A percentile compares a stretch with the other conserved stretches of the same genome.
These are phyloP conservation scores for Crucibulum laeve DNA, from an alignment of 768 basidiomycete species.

Conservation along the genomic window DNA sequence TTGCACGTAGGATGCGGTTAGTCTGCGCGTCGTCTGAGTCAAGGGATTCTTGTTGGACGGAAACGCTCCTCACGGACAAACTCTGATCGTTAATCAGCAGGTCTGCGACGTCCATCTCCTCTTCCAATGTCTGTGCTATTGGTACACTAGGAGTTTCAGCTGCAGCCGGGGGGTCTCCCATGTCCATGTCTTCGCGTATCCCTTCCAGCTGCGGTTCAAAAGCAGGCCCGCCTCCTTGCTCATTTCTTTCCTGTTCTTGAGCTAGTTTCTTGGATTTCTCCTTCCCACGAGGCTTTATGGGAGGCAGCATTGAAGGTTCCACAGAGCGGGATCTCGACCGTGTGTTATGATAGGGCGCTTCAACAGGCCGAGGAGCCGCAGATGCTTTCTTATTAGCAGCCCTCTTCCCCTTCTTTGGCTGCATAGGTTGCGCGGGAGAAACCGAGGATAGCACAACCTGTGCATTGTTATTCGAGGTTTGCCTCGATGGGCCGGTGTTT, in stretches of 20 bases:
- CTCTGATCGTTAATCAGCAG: conserved; percentile 15
- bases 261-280: background rate
- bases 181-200: background rate
- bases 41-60: conserved; percentile 6
- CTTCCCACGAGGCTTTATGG: conserved; percentile 3
- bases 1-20: background rate
- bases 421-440: background rate
- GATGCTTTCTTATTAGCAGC: background rate
- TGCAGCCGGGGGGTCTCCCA: background rate
- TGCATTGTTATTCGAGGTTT: too few relatives aligned
- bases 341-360: conserved; percentile 26
- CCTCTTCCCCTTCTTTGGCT: background rate
- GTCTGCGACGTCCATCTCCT: conserved; percentile 23
- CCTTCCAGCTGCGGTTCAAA: background rate
- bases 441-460: too few relatives aligned
- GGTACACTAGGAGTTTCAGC: background rate
- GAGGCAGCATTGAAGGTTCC: conserved; percentile 15
- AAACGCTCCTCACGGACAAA: background rate
- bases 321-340: conserved; percentile 27
- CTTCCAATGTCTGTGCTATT: conserved; percentile 1
- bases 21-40: conserved; percentile 27
- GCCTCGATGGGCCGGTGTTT: background rate
- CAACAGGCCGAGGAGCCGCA: background rate
- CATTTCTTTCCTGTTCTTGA: background rate
- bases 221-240: background rate